Conservation (phyloP, 345 rosid genomes). For the Noccaea caerulescens region DNA sequence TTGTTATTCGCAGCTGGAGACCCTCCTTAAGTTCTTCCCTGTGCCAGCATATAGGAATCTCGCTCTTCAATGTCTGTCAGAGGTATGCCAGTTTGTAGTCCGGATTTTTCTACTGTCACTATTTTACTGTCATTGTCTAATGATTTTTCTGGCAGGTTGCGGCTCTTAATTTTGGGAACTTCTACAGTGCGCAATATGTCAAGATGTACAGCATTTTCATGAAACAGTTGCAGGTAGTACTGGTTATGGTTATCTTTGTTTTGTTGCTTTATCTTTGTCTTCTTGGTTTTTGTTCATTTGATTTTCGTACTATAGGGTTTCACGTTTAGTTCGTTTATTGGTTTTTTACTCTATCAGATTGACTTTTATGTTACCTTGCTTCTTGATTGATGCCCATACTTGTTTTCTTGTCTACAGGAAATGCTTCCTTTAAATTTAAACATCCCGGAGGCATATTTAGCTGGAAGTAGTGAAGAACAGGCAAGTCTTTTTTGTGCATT, state of each 20-base stretch:
- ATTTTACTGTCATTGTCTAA: constrained; percentile 23
- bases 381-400: constrained; percentile 11
- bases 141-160: constrained; percentile 66
- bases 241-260: neutral
- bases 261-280: neutral
- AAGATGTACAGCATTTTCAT: constrained; percentile 79
- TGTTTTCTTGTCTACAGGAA: constrained; percentile 48
- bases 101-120: neutral
- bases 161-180: constrained; percentile 82
- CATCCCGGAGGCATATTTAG: constrained; percentile 87
- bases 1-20: constrained; percentile 70
- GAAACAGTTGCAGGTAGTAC: constrained; percentile 76
- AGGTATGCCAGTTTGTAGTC: constrained; percentile 51
- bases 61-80: constrained; percentile 88
- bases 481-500: constrained; percentile 44
- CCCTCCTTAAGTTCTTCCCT: constrained; percentile 84
- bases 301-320: neutral
- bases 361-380: constrained; percentile 18
- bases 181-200: constrained; percentile 72
- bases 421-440: constrained; percentile 68
- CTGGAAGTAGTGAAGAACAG: constrained; percentile 86
- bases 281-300: neutral
- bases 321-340: constrained; percentile 1
- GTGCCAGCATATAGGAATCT: constrained; percentile 83
- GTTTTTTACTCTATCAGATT: constrained; percentile 7